Percentiles rank a stretch among this genome's conserved stretches.
Evolutionary conservation across 257 asterid species (phyloP).

Genomic region (Nicotiana attenuata): DNA sequence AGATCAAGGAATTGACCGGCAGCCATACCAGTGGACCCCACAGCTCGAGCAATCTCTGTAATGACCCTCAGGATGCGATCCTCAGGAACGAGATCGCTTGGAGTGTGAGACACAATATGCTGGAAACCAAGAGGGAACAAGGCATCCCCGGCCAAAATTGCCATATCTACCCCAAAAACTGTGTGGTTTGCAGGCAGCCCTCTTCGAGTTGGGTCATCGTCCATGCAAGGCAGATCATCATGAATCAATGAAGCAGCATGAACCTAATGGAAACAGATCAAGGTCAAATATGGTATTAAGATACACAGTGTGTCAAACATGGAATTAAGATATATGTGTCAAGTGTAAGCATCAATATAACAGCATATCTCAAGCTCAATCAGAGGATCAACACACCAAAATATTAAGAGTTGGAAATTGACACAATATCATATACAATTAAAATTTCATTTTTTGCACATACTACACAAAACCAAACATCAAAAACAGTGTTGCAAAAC

Average conservation of each 20-base stretch:
- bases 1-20: conserved; percentile 90
- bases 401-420: background rate
- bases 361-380: background rate
- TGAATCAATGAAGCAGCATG: conserved; percentile 94
- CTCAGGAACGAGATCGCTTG: conserved; percentile 70
- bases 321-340: background rate
- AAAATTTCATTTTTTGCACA: background rate
- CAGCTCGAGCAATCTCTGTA: conserved; percentile 91
- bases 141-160: conserved; percentile 93
- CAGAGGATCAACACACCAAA: background rate
- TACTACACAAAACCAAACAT: background rate
- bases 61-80: conserved; percentile 56
- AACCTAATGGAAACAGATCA: conserved; percentile 39
- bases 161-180: conserved; percentile 83
- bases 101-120: conserved; percentile 85
- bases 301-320: background rate
- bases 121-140: conserved; percentile 91
- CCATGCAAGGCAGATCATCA: conserved; percentile 98
- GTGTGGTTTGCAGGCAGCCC: conserved; percentile 93
- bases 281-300: background rate
- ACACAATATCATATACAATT: background rate
- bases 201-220: conserved; percentile 86
- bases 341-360: background rate
- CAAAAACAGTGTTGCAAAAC: background rate
- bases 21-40: conserved; percentile 98